Evolutionary conservation across 306 rosid species (phyloP), one percentile per base, ranked within the genome.

Genomic region (Bauhinia variegata): DNA sequence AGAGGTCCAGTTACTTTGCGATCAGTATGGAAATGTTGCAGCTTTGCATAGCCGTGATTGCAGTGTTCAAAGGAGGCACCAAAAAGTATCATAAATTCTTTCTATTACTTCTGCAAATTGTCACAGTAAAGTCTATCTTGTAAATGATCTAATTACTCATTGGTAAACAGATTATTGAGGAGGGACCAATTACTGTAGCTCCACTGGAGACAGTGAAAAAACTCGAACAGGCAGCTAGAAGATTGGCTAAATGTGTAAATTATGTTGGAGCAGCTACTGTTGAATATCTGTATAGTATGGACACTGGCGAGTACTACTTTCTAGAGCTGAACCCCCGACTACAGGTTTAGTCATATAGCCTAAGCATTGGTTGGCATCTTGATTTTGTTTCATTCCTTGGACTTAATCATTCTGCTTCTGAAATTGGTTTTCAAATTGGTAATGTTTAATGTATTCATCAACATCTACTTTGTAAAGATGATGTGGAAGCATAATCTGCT

Each of bases 1-100:
- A 54, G 99, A 95, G 81, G 99, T 95, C 71, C 99, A 95, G 85
- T 84, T 95, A 75, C 75, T 95, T 33, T 95, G 99, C 74, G 99
- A 95, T 80, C 92, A 90, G 74, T 56, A 90, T 34, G 99, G 99
- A 75, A 90, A 95, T 60, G 99, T 90, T 77, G 97, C 95, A 41
- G 99, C 99, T 80, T 84, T 95, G 89, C 99, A 95, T 65, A 95
- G 99, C 68, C 97, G 99, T 75, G 99, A 95, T 77, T 95, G 99
- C 84, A 95, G 99, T 82, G 72, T 95, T 86, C 99, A 95, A 78
- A 90, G 99, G 80, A 83, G 99, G 82, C 99, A 95, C 80, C 99
- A 95, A 72, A 95, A 95, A 90, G 99, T 90, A 73, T 41, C 5
- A 60, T 4, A 44, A 39, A 41, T 39, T 37, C 28, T 47, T 58